Evolutionary conservation across 2,329 filamentous ascomycete species (phyloP), one percentile per base, ranked within the genome.

Genomic region (Zopfia rhizophila): DNA sequence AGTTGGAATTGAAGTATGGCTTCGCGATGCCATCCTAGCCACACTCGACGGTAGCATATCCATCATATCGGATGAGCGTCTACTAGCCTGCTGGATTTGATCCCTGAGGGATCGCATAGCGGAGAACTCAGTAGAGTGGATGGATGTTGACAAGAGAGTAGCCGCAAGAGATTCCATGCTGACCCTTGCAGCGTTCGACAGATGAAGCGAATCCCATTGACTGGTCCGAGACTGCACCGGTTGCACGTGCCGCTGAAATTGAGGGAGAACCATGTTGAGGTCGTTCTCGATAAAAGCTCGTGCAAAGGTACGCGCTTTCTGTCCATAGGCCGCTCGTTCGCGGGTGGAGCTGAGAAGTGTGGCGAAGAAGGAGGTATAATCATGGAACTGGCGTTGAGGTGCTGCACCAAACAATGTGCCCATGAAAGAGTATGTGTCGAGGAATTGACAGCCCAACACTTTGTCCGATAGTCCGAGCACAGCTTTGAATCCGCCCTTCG

Each of bases 81-180:
- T 18, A 8, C 22, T n/a, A 7, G 44, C 24, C 13, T 40, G 28
- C 24, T 38, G 30, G 11, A 48, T 43, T 5, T 33, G 45, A 23
- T 48, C 45, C 25, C 22, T 17, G 4, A 48, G 12, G 3, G 19
- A 27, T 11, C 31, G 38, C 45, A 48, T 48, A 4, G 45, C 38
- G 12, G 38, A 43, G 32, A 43, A 32, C n/a, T 48, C 45, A 12
- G 32, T 37, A 11, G 45, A 48, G 21, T 43, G 38, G 7, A 27
- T 27, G 5, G 45, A 48, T n/a, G 24, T 8, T 4, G 38, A 28
- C 4, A 14, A 29, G 12, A 43, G 14, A 8, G 30, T 19, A 16
- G 42, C 22, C 4, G 35, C 17, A 3, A 28, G 23, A 14, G 17
- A 16, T 14, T 33, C 29, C 21, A 27, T 33, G 14, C 24, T 39